Evolutionary conservation across 768 basidiomycete genomes (phyloP), one percentile per base, ranked within the genome.

Genomic region (Mycena olivaceomarginata): DNA sequence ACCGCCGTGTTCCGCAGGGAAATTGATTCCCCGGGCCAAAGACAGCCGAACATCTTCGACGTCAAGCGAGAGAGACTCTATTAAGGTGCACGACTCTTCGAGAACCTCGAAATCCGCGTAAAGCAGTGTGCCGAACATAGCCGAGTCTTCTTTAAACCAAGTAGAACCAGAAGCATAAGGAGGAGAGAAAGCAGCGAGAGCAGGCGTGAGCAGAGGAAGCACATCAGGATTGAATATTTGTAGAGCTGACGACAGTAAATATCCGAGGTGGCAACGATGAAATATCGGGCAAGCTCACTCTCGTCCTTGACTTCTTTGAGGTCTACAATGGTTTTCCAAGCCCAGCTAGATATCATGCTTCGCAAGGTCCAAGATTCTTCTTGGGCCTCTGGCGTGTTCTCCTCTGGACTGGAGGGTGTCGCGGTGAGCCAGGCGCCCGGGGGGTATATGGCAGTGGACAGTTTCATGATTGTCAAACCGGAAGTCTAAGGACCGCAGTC

Each of bases 11-110:
- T 93, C 91, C 37, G 90, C 88, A 0, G 92, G 89, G 82, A 91
- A 92, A 67, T 89, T 87, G 79, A 91, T 85, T 0, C 93, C 92
- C 12, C 93, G 93, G 56, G 94, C 95, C 12, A 97, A 88, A 37
- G 93, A 92, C 31, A 93, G 85, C 37, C 95, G 91, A 63, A 96
- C 90, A 72, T 95, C 94, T 82, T 95, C 94, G 13, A 95, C 91
- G 80, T 97, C 96, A 16, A 96, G 88, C 18, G 93, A 89, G 41
- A 96, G 91, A 48, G 95, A 93, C 82, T 97, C 96, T 40, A 97
- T 89, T 51, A 94, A 87, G 67, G 91, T 94, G 84, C 93, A 95
- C 0, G 91, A 90, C 81, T 96, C 94, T 80, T 95, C 93, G 43
- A 97, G 87, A 18, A 91, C 86, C 48, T 95, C 94, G 65, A 94